These are phyloP conservation scores for Cornus suecica DNA, from an alignment of 148 eudicot species.

Conservation along the genomic window DNA sequence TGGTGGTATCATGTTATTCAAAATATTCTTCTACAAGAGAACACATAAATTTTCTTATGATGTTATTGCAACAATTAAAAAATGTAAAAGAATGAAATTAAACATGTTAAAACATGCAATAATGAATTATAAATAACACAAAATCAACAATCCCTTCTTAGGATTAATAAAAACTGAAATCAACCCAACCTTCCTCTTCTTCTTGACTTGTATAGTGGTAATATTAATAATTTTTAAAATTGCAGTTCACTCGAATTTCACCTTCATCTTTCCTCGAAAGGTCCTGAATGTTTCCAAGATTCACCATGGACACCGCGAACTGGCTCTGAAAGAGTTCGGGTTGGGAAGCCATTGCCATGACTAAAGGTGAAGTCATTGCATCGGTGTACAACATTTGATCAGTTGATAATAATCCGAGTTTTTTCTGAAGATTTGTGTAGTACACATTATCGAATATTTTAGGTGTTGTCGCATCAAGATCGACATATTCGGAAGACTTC, in stretches of 20 bases:
- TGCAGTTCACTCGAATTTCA: slow-evolving; percentile 57
- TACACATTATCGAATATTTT: slow-evolving; percentile 47
- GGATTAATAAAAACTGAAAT: neutral
- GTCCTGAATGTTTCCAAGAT: slow-evolving; percentile 55
- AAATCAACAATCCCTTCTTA: neutral
- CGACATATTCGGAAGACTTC: slow-evolving; percentile 37
- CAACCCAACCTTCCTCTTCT: neutral
- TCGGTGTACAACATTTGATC: slow-evolving; percentile 63
- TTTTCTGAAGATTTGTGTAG: slow-evolving; percentile 53
- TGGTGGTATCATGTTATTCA: too few relatives aligned
- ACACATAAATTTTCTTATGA: too few relatives aligned
- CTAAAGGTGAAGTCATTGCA: slow-evolving; percentile 48
- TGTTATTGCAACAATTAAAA: too few relatives aligned
- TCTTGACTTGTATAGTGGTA: neutral
- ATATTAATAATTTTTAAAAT: slow-evolving; percentile 28
- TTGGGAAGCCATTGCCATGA: slow-evolving; percentile 40
- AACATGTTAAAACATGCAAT: neutral
- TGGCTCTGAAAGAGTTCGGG: slow-evolving; percentile 26
- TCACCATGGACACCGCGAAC: slow-evolving; percentile 72
- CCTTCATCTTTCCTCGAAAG: slow-evolving; percentile 35
- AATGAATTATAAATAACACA: neutral
- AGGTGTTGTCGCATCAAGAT: slow-evolving; percentile 63
- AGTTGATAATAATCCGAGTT: slow-evolving; percentile 59
- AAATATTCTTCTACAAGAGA: too few relatives aligned
- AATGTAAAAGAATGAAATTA: neutral